Evolutionary conservation across 2,329 filamentous ascomycete genomes (phyloP).

Genomic region (Xylaria sp.): DNA sequence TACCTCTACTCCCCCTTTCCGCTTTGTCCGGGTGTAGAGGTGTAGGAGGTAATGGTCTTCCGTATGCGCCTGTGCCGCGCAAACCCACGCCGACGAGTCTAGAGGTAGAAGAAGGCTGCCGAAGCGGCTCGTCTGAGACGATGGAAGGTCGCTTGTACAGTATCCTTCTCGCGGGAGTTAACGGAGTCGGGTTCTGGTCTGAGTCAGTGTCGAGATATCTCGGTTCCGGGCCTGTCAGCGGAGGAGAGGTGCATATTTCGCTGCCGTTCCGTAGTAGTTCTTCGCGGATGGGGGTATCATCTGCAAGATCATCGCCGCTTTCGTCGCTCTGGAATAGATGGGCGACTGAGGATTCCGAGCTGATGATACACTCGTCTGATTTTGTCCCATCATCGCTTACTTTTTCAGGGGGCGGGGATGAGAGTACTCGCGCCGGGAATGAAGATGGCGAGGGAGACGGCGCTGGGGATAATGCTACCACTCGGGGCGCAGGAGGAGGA

Average conservation of each 20-base stretch:
- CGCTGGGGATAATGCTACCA: not conserved
- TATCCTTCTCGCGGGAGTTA: conserved; percentile 14
- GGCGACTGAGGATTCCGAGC: not conserved
- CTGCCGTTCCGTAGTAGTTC: not conserved
- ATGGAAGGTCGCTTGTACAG: conserved; percentile 37
- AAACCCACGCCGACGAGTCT: conserved; percentile 14
- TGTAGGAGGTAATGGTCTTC: too few relatives aligned
- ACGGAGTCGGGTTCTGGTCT: not conserved
- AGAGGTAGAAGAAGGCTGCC: conserved; percentile 48
- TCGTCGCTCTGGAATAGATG: not conserved
- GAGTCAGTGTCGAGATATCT: not conserved
- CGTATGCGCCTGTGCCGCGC: not conserved
- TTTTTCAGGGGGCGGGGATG: too few relatives aligned
- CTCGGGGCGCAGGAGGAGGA: not conserved
- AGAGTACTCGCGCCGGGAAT: too few relatives aligned
- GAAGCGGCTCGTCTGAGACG: conserved; percentile 48
- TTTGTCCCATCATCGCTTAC: too few relatives aligned
- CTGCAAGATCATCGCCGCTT: too few relatives aligned
- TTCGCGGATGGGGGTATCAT: too few relatives aligned
- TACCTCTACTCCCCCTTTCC: too few relatives aligned
- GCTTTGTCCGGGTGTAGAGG: too few relatives aligned
- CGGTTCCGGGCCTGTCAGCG: not conserved
- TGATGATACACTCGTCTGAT: conserved; percentile 1
- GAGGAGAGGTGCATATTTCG: not conserved
- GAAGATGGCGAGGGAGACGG: not conserved